These are phyloP conservation scores for Wallacemonas sp. DNA, from an alignment of 208 protist species.

Conservation along the genomic window DNA sequence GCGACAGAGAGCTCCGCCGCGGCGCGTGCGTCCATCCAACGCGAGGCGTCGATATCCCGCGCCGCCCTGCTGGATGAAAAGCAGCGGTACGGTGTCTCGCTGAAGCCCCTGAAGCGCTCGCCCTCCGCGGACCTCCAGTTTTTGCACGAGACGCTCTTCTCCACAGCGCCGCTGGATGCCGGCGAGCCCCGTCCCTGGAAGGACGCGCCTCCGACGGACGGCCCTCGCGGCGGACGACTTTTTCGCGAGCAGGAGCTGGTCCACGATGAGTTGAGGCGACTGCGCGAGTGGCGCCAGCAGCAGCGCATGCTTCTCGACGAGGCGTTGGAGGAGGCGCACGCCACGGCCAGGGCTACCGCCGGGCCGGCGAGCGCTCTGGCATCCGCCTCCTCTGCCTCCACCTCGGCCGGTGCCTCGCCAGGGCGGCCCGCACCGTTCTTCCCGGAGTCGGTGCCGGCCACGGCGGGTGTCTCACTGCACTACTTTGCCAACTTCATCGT, in stretches of 20 bases:
- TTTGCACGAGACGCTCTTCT: constrained; percentile 14
- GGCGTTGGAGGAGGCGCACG: background rate
- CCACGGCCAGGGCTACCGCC: background rate
- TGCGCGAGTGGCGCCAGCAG: constrained; percentile 27
- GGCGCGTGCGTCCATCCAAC: background rate
- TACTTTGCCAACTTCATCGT: constrained; percentile 66
- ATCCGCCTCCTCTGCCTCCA: background rate
- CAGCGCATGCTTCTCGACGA: constrained; percentile 16
- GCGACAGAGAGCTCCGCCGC: background rate
- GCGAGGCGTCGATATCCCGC: background rate
- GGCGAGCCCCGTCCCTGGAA: background rate
- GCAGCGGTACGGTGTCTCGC: constrained; percentile 8
- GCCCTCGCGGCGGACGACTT: constrained; percentile 1
- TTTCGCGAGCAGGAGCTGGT: constrained; percentile 8
- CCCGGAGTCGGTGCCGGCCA: constrained; percentile 15
- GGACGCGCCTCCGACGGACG: background rate
- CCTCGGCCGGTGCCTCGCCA: background rate
- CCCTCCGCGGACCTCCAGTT: constrained; percentile 5
- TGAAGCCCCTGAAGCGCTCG: constrained; percentile 7
- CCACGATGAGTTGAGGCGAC: constrained; percentile 17
- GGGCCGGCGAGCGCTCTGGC: background rate
- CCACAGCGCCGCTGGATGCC: background rate
- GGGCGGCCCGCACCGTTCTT: constrained; percentile 4
- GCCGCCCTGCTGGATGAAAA: constrained; percentile 10
- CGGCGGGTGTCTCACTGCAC: constrained; percentile 40